Evolutionary conservation across 257 asterid genomes (phyloP).

Genomic region (Echium plantagineum): DNA sequence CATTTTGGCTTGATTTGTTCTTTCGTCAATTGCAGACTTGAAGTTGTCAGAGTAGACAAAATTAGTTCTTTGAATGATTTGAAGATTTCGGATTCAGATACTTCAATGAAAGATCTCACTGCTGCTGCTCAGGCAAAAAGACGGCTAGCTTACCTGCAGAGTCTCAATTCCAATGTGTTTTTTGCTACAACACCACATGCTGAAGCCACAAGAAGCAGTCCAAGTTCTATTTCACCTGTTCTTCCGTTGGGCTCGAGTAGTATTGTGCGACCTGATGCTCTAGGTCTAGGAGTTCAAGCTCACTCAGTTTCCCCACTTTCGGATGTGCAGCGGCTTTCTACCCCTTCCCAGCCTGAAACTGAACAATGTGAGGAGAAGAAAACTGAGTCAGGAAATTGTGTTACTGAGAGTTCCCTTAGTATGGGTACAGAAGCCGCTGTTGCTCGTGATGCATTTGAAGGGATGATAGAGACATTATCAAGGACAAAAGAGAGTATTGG

Average conservation of each 20-base stretch:
- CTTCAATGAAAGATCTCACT: slow-evolving; percentile 72
- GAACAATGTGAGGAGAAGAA: slow-evolving; percentile 62
- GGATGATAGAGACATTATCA: slow-evolving; percentile 96
- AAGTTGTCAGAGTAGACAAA: slow-evolving; percentile 33
- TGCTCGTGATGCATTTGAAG: slow-evolving; percentile 98
- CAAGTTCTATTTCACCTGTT: slow-evolving; percentile 38
- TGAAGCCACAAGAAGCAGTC: slow-evolving; percentile 39
- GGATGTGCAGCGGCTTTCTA: slow-evolving; percentile 39
- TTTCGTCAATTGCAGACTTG: slow-evolving; percentile 42
- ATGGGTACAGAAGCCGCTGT: slow-evolving; percentile 97
- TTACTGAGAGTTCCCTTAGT: slow-evolving; percentile 69
- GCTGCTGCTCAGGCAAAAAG: slow-evolving; percentile 96
- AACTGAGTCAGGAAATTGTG: slow-evolving; percentile 49
- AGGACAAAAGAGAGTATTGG: slow-evolving; percentile 99
- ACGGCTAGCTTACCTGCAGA: slow-evolving; percentile 52
- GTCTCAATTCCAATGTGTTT: slow-evolving; percentile 28
- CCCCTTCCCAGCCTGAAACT: slow-evolving; percentile 41
- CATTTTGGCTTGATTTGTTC: slow-evolving; percentile 15
- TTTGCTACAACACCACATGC: slow-evolving; percentile 27
- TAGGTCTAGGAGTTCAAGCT: slow-evolving; percentile 34
- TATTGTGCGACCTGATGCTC: slow-evolving; percentile 30
- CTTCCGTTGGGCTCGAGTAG: slow-evolving; percentile 39
- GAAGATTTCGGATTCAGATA: slow-evolving; percentile 36
- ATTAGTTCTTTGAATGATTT: slow-evolving; percentile 29
- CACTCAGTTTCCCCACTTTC: slow-evolving; percentile 37